A percentile compares a stretch with the other conserved stretches of the same genome.
Evolutionary conservation across 768 basidiomycete species (phyloP).

Genomic region (Lentinula guzmanii): DNA sequence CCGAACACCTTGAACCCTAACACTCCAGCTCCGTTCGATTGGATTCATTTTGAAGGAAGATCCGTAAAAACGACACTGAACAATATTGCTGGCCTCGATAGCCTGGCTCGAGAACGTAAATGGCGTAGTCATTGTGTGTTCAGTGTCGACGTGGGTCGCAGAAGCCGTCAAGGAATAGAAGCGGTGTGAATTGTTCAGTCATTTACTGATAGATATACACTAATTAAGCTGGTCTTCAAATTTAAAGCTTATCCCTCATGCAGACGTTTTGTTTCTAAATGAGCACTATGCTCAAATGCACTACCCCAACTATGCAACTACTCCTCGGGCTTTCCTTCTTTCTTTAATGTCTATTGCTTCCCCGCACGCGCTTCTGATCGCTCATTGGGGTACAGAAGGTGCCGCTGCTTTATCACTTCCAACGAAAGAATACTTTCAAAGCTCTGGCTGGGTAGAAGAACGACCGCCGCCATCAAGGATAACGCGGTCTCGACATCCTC

Average conservation of each 20-base stretch:
- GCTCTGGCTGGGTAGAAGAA: slow-evolving; percentile 73
- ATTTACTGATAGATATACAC: background rate
- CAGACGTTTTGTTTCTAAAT: slow-evolving; percentile 77
- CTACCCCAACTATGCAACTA: slow-evolving; percentile 51
- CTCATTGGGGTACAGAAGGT: slow-evolving; percentile 75
- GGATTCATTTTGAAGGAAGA: slow-evolving; percentile 83
- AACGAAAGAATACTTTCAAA: slow-evolving; percentile 82
- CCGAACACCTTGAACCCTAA: slow-evolving; percentile 32
- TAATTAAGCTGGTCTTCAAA: background rate
- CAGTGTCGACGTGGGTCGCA: slow-evolving; percentile 72
- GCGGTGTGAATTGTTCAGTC: slow-evolving; percentile 44
- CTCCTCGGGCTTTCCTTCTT: slow-evolving; percentile 72
- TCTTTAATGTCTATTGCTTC: slow-evolving; percentile 63
- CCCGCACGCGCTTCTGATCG: slow-evolving; percentile 74
- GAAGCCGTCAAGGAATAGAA: slow-evolving; percentile 72
- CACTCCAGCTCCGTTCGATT: slow-evolving; percentile 77
- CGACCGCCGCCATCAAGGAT: slow-evolving; percentile 12
- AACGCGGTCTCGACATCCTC: slow-evolving; percentile 12
- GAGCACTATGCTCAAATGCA: slow-evolving; percentile 64
- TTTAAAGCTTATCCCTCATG: slow-evolving; percentile 70
- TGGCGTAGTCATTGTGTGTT: slow-evolving; percentile 82
- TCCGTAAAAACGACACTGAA: slow-evolving; percentile 73
- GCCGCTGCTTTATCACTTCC: slow-evolving; percentile 78
- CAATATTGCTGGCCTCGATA: slow-evolving; percentile 76
- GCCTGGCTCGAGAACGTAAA: slow-evolving; percentile 75